Evolutionary conservation across 169 alveolate genomes (phyloP).

Genomic region (Perkinsus chesapeaki): DNA sequence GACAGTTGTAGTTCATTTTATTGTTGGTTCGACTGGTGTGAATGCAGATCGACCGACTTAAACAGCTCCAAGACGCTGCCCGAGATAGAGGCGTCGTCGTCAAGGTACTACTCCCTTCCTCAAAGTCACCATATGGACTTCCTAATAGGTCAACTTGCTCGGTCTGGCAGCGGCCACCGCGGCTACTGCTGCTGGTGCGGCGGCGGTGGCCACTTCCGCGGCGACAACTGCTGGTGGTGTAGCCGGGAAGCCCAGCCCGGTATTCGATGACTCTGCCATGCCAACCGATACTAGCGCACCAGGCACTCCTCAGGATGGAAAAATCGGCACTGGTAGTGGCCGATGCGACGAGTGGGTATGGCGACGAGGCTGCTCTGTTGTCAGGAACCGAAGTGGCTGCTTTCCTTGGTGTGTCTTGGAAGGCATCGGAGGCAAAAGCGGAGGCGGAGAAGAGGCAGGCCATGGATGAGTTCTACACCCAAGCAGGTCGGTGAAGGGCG

Average conservation of each 20-base stretch:
- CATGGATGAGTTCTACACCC: background rate
- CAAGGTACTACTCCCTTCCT: background rate
- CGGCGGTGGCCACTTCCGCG: background rate
- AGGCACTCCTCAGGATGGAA: background rate
- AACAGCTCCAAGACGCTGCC: background rate
- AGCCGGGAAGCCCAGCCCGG: background rate
- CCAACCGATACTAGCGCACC: background rate
- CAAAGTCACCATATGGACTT: background rate
- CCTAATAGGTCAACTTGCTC: background rate
- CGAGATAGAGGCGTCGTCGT: background rate
- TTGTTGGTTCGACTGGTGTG: background rate
- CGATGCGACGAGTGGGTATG: background rate
- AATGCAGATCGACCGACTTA: background rate
- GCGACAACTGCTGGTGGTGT: background rate
- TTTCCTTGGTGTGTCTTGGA: background rate
- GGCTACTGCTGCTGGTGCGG: background rate
- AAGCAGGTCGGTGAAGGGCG: background rate
- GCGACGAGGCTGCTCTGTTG: background rate
- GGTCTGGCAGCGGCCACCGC: background rate
- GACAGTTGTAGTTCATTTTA: background rate
- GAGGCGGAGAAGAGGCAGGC: background rate
- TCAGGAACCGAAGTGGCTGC: background rate
- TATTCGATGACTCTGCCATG: background rate
- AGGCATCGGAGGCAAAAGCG: background rate
- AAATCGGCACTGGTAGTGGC: background rate